Conservation (phyloP, 768 basidiomycete genomes). For the Dioszegia aurantiaca region DNA sequence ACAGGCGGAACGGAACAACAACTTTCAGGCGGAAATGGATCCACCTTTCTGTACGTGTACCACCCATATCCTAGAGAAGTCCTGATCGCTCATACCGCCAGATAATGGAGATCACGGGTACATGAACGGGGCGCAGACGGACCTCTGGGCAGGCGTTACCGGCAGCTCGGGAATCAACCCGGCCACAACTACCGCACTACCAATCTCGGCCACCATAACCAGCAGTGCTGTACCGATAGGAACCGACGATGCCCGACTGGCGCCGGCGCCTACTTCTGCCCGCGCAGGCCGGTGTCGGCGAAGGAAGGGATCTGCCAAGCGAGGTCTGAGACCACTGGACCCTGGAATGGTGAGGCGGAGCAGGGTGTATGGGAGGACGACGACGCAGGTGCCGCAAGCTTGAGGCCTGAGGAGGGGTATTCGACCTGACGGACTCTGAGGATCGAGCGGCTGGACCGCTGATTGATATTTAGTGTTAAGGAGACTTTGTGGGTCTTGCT, state of each 20-base stretch:
- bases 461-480: not conserved
- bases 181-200: not conserved
- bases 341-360: not conserved
- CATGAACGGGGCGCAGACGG: slow-evolving; percentile 51
- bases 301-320: not conserved
- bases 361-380: not conserved
- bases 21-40: slow-evolving; percentile 39
- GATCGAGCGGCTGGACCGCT: not conserved
- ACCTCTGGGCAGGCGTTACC: slow-evolving; percentile 33
- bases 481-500: no score
- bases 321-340: not conserved
- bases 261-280: not conserved
- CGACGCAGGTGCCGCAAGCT: slow-evolving; percentile 1
- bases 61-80: not conserved
- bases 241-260: not conserved
- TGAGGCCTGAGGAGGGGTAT: not conserved
- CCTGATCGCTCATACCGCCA: slow-evolving; percentile 10
- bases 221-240: not conserved
- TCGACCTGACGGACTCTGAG: not conserved
- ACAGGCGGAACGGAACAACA: slow-evolving; percentile 45
- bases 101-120: slow-evolving; percentile 50
- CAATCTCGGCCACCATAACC: not conserved
- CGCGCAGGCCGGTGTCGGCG: not conserved
- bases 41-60: slow-evolving; percentile 46
- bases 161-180: not conserved